Conservation (phyloP, 2,329 filamentous ascomycete species). For the Aspergillus niger region DNA sequence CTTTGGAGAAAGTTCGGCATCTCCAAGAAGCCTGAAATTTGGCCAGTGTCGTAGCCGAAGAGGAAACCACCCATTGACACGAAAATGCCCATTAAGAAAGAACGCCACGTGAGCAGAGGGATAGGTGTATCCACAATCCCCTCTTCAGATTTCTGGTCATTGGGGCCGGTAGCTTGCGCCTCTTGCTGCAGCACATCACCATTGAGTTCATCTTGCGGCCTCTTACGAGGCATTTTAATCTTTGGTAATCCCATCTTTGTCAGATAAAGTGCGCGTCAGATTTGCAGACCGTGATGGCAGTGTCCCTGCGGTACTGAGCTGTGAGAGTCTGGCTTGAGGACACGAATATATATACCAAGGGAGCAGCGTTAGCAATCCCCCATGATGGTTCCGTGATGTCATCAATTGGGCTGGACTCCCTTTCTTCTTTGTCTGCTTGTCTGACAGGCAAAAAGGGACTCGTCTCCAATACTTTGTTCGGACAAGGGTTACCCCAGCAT, state of each 20-base stretch:
- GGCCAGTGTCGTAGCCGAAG: constrained; percentile 17
- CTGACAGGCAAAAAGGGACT: background rate
- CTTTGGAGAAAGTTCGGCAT: constrained; percentile 45
- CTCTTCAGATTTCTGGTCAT: background rate
- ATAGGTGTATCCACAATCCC: constrained; percentile 29
- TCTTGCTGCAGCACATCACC: background rate
- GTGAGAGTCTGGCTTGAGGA: too few species aligned
- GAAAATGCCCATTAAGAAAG: constrained; percentile 28
- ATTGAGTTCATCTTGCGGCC: background rate
- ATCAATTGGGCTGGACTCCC: background rate
- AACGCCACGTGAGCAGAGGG: constrained; percentile 39
- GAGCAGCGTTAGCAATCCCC: background rate
- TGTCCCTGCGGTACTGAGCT: background rate
- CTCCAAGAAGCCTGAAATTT: constrained; percentile 41
- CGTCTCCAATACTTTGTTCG: background rate
- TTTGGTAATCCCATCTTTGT: background rate
- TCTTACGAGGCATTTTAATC: background rate
- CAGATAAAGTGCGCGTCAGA: background rate
- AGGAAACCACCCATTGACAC: constrained; percentile 16
- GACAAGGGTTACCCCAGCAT: background rate
- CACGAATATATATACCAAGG: background rate
- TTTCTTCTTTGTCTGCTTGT: background rate
- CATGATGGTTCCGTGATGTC: constrained; percentile 6
- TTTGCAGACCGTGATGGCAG: background rate
- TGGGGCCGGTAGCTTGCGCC: background rate